Base-by-base conservation (phyloP, 176 grass and related monocot genomes). In the Oryza australiensis region DNA sequence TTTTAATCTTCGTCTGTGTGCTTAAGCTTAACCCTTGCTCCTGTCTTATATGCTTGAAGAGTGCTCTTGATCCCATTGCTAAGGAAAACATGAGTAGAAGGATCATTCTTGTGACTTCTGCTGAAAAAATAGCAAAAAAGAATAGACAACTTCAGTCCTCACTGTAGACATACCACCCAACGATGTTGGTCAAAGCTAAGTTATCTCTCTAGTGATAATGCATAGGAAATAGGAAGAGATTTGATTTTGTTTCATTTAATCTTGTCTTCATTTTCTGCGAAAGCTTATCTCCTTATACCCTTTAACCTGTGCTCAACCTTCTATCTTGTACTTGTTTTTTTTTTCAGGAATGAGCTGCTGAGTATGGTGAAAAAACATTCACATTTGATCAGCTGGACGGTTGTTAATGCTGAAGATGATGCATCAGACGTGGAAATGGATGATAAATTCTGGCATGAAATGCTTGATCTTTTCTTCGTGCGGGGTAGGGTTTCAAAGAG, bases 311-410 rank as follows among this genome's bases (percentile, higher is more conserved):
- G 18, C 35, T 35, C 13, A 71, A 41, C 4, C 7, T 67, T 65
- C 68, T 37, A 2, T 59, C 8, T 14, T 63, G 5, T 72, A 9
- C 20, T 26, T 68, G 5, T 1, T 26, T 55, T 13, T 20, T 15
- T n/a, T 88, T 70, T 23, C 72, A 95, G 95, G 73, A 63, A 57
- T 13, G 90, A 95, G 80, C 80, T 98, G 71, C 65, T 98, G 42
- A 93, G 69, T 80, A 98, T 95, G 92, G 92, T 98, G 68, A 98
- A 91, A 64, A 98, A 98, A 76, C 90, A 98, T 64, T 98, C 95
- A 0, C 86, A 95, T 76, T 74, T 91, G 48, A 86, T 98, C 73
- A 83, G 90, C n/a, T 86, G 88, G 68, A 89, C 85, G 0, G 75
- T 93, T 64, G 62, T 86, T 86, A 80, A 88, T 78, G 80, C 84